Percentiles rank a stretch among this genome's conserved stretches.
These are phyloP conservation scores for Diaporthe destruens DNA, from an alignment of 2,329 filamentous ascomycete genomes.

Conservation along the genomic window DNA sequence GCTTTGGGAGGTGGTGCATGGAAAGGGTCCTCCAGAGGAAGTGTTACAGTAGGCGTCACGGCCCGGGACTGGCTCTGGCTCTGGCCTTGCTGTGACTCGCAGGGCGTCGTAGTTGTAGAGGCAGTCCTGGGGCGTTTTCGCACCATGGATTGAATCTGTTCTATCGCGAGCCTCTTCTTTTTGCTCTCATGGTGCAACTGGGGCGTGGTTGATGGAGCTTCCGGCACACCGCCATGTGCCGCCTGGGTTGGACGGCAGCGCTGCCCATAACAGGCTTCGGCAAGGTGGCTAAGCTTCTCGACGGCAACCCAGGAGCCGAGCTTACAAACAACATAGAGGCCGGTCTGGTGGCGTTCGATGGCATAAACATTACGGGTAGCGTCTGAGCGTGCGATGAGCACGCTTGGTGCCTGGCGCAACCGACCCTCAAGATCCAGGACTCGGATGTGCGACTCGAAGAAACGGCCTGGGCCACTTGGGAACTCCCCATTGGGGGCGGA, in stretches of 20 bases:
- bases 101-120: slow-evolving; percentile 57
- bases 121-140: slow-evolving; percentile 63
- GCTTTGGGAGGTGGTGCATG: background rate
- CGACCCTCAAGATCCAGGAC: slow-evolving; percentile 74
- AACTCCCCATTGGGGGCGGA: slow-evolving; percentile 63
- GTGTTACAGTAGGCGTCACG: slow-evolving; percentile 13
- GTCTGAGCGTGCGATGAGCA: slow-evolving; percentile 73
- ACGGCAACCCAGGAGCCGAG: slow-evolving; percentile 76
- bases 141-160: slow-evolving; percentile 72
- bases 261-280: slow-evolving; percentile 59
- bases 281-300: slow-evolving; percentile 62
- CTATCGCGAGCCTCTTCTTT: slow-evolving; percentile 70
- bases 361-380: slow-evolving; percentile 67
- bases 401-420: slow-evolving; percentile 67
- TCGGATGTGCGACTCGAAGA: slow-evolving; percentile 72
- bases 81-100: slow-evolving; percentile 45
- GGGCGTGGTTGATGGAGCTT: slow-evolving; percentile 56
- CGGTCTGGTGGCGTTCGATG: slow-evolving; percentile 73
- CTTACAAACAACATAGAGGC: slow-evolving; percentile 76
- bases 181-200: slow-evolving; percentile 63
- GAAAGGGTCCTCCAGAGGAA: slow-evolving; percentile 12
- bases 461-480: slow-evolving; percentile 59
- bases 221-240: slow-evolving; percentile 34
- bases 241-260: slow-evolving; percentile 46
- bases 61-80: slow-evolving; percentile 31